Base-by-base conservation (phyloP, 306 rosid species). In the Lathyrus oleraceus region DNA sequence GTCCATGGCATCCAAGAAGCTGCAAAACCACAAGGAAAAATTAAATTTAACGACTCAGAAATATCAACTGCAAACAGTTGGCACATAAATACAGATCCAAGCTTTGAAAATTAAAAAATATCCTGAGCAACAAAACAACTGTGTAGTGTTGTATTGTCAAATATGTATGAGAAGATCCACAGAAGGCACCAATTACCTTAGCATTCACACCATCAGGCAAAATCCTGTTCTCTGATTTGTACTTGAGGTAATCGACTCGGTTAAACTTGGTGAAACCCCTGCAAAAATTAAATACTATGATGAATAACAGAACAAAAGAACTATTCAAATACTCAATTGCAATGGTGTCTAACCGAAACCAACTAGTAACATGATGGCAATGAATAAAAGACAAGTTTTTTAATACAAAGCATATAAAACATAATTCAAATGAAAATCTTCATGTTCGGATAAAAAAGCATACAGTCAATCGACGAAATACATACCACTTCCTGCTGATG, bases 1-100 rank as follows among this genome's bases (percentile, higher is more conserved):
- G 78, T 71, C 96, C 96, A 80, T 89, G 92, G 48, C 92, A 85
- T 48, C 96, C 92, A 65, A 87, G 90, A 72, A 89, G 92, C 96
- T 89, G 90, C 73, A 79, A 21, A 72, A 71, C 30, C 68, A 10
- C 45, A 48, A 44, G 51, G 3, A 70, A 14, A 0, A 25, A 38
- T 44, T 67, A 23, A 74, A 53, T 73, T 54, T 8, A 14, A 58
- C 19, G 43, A 43, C 44, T 47, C 14, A 52, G 14, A 12, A 14
- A 54, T 0, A 15, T 8, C 47, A 49, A 10, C 14, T 17, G 57
- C 47, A 32, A 49, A 39, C 21, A 6, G 58, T 14, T 59, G n/a
- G 42, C 47, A 8, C 21, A 13, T n/a, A 44, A 48, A 15, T 52
- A 12, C 11, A 62, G 42, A 39, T 47, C 49, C 13, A 15, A 8